Percentiles rank a stretch among this genome's conserved stretches.
These are phyloP conservation scores for Suillus fuscotomentosus DNA, from an alignment of 768 basidiomycete species.

Conservation along the genomic window DNA sequence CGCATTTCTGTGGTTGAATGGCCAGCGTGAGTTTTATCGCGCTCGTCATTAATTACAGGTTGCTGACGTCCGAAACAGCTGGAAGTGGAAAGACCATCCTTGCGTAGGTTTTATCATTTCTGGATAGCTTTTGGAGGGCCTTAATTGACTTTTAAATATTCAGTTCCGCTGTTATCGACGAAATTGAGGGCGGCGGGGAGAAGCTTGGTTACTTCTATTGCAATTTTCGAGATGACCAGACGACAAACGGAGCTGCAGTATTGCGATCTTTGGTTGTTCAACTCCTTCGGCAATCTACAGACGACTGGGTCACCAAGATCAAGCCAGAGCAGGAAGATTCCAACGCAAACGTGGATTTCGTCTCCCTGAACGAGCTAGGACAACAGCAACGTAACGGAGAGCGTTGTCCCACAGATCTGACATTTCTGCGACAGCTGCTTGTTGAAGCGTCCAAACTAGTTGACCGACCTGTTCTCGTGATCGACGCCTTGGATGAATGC, in stretches of 20 bases:
- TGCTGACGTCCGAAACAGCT: neutral
- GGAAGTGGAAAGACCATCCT: neutral
- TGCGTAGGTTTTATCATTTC: neutral
- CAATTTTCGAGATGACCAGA: neutral
- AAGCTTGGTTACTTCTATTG: neutral
- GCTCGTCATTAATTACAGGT: neutral
- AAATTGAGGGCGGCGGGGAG: neutral
- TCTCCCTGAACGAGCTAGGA: too few species aligned
- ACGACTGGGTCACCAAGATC: neutral
- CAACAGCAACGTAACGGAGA: too few species aligned
- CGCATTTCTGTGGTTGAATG: neutral
- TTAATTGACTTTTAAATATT: neutral
- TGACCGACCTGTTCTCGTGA: too few species aligned
- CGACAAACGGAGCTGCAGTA: constrained; percentile 10
- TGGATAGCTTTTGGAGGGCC: neutral
- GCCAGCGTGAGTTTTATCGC: neutral
- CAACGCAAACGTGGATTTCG: too few species aligned
- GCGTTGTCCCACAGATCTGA: too few species aligned
- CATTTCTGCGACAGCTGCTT: neutral
- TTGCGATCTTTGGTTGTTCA: constrained; percentile 20
- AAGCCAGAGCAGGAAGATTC: neutral
- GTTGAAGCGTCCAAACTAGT: neutral
- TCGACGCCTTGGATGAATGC: too few species aligned
- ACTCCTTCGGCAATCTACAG: neutral
- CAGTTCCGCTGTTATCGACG: constrained; percentile 3